Percentiles rank a stretch among this genome's conserved stretches.
Conservation (phyloP, 2,329 filamentous ascomycete genomes). For the Pyrenophora tritici-repentis region DNA sequence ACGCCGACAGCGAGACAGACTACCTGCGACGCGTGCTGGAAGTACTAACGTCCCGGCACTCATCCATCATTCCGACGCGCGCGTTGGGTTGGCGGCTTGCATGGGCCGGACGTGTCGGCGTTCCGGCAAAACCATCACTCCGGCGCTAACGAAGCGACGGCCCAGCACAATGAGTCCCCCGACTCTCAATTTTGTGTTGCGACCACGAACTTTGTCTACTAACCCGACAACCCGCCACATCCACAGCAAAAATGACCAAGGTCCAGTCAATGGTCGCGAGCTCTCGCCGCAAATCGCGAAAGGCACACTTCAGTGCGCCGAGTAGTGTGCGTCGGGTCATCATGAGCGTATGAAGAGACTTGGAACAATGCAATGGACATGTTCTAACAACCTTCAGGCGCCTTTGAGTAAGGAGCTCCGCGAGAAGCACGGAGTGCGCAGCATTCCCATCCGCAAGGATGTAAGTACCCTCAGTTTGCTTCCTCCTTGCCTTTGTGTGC, state of each 20-base stretch:
- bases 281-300: slow-evolving; percentile 97
- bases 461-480: slow-evolving; percentile 47
- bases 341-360: slow-evolving; percentile 78
- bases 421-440: slow-evolving; percentile 95
- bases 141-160: slow-evolving; percentile 24
- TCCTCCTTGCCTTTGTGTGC: slow-evolving; percentile 23
- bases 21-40: slow-evolving; percentile 13
- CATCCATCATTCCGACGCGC: not conserved
- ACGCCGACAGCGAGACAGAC: not conserved
- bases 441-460: slow-evolving; percentile 95
- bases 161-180: slow-evolving; percentile 16
- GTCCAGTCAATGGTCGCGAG: slow-evolving; percentile 68
- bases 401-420: slow-evolving; percentile 76
- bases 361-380: slow-evolving; percentile 50
- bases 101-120: not conserved
- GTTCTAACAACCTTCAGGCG: slow-evolving; percentile 45
- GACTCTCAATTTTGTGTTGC: slow-evolving; percentile 23
- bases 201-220: slow-evolving; percentile 28
- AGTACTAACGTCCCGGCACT: not conserved
- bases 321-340: slow-evolving; percentile 93
- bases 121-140: slow-evolving; percentile 11
- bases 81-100: slow-evolving; percentile 3
- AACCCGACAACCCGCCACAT: slow-evolving; percentile 41
- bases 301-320: slow-evolving; percentile 95
- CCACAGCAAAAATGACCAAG: slow-evolving; percentile 69